Conservation (phyloP, 2,329 filamentous ascomycete genomes). For the Pseudogymnoascus sp. region DNA sequence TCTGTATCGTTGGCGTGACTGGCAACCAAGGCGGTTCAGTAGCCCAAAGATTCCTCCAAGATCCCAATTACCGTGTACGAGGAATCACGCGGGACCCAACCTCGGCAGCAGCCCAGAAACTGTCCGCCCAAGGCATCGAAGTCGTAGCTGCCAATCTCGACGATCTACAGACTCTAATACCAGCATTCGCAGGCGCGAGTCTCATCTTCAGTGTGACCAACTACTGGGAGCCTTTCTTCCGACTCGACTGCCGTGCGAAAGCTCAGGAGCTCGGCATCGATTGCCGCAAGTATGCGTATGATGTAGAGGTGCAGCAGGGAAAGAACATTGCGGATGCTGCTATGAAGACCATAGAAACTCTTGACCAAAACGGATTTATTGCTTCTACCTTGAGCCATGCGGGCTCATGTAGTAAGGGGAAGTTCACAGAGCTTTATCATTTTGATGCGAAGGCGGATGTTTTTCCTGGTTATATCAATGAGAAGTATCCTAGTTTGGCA, state of each 20-base stretch:
- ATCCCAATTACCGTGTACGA: slow-evolving; percentile 36
- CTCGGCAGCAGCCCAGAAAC: slow-evolving; percentile 30
- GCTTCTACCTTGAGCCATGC: slow-evolving; percentile 46
- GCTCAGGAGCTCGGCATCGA: slow-evolving; percentile 34
- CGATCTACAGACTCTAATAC: slow-evolving; percentile 31
- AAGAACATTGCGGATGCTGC: slow-evolving; percentile 50
- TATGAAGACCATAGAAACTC: slow-evolving; percentile 31
- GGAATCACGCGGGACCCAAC: slow-evolving; percentile 38
- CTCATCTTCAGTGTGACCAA: slow-evolving; percentile 49
- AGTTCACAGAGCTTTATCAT: slow-evolving; percentile 43
- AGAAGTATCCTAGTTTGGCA: slow-evolving; percentile 37
- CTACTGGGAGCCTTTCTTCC: slow-evolving; percentile 46
- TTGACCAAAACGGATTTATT: slow-evolving; percentile 39
- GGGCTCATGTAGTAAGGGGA: slow-evolving; percentile 38
- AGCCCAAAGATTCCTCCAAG: slow-evolving; percentile 35
- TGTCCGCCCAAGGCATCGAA: slow-evolving; percentile 35
- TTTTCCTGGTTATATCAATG: slow-evolving; percentile 36
- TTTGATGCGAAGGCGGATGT: slow-evolving; percentile 47
- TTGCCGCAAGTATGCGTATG: slow-evolving; percentile 38
- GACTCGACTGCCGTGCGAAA: slow-evolving; percentile 35
- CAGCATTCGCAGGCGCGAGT: slow-evolving; percentile 39
- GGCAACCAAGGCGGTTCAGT: slow-evolving; percentile 45
- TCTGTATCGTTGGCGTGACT: slow-evolving; percentile 38
- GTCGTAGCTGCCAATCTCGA: slow-evolving; percentile 38
- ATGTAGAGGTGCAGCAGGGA: slow-evolving; percentile 44